Evolutionary conservation across 164 flowering plant species (phyloP), one percentile per base, ranked within the genome.

Genomic region (Kalanchoe fedtschenkoi): DNA sequence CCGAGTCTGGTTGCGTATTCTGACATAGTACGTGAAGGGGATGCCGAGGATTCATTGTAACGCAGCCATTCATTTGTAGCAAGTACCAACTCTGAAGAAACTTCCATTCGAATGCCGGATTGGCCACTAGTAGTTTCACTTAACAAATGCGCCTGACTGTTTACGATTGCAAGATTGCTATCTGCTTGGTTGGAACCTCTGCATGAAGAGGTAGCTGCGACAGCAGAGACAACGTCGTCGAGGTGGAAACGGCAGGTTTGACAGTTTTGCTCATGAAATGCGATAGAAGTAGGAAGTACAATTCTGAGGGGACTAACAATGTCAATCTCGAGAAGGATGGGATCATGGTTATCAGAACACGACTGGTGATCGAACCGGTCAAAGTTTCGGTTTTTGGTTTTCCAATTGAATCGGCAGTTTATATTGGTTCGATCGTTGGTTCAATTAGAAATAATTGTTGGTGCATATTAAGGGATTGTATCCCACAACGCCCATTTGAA

Each of bases 211-310:
- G 97, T 58, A 95, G 71, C 46, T 87, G 93, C 39, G 99, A 85
- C 14, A 86, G 69, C 65, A 95, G 86, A 24, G 99, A 91, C 34
- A 95, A 15, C 5, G 93, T 84, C 61, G 89, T 47, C 65, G 70
- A 69, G 34, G 87, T 78, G 19, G 88, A 68, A 42, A 70, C 70
- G 43, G 85, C 84, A 41, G 95, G 96, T 77, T 86, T 95, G 37
- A 88, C 86, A 58, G 77, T 75, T n/a, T 68, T 85, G 93, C 34
- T 95, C 93, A 77, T 91, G 96, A 71, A 95, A 95, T 71, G 95
- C 93, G 69, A 87, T 91, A 24, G 95, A 82, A 44, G 95, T 87
- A 68, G 89, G 93, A 72, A 87, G 80, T 26, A 76, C 93, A 34
- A 70, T 73, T 74, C 97, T 83, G 60, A 95, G 85, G 61, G 99